Evolutionary conservation across 2,329 filamentous ascomycete genomes (phyloP).

Genomic region (Sporothrix pallida): DNA sequence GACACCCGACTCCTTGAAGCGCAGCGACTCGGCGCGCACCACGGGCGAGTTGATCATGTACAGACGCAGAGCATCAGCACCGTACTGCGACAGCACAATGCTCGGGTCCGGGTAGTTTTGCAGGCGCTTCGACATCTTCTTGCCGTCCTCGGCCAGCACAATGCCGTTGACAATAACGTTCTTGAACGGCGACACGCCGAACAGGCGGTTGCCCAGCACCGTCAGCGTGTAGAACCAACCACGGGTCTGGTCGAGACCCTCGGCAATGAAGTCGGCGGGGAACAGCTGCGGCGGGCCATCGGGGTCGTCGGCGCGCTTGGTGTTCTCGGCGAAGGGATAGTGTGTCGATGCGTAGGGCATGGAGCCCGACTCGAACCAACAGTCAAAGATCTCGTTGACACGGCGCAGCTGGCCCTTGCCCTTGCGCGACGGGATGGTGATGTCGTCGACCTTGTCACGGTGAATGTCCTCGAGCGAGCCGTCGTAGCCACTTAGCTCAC

Average conservation of each 20-base stretch:
- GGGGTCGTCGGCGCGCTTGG: conserved; percentile 79
- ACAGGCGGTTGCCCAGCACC: conserved; percentile 80
- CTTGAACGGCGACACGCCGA: conserved; percentile 73
- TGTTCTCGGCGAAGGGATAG: conserved; percentile 73
- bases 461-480: conserved; percentile 86
- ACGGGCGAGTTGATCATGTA: conserved; percentile 97
- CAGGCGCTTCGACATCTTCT: conserved; percentile 97
- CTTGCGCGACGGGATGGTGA: conserved; percentile 88
- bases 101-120: conserved; percentile 94
- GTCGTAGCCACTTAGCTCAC: conserved; percentile 81
- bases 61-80: conserved; percentile 89
- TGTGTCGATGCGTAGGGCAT: conserved; percentile 64
- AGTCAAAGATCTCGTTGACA: conserved; percentile 67
- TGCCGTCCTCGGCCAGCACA: conserved; percentile 69
- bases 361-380: conserved; percentile 60
- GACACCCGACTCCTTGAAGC: conserved; percentile 90
- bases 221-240: conserved; percentile 97
- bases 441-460: conserved; percentile 89
- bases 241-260: conserved; percentile 76
- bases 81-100: conserved; percentile 84
- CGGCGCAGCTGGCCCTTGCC: conserved; percentile 68
- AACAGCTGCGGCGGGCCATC: conserved; percentile 43
- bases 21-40: conserved; percentile 85
- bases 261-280: conserved; percentile 60
- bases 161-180: conserved; percentile 66